Evolutionary conservation across 768 basidiomycete genomes (phyloP), one percentile per base, ranked within the genome.

Genomic region (Suillus subaureus): DNA sequence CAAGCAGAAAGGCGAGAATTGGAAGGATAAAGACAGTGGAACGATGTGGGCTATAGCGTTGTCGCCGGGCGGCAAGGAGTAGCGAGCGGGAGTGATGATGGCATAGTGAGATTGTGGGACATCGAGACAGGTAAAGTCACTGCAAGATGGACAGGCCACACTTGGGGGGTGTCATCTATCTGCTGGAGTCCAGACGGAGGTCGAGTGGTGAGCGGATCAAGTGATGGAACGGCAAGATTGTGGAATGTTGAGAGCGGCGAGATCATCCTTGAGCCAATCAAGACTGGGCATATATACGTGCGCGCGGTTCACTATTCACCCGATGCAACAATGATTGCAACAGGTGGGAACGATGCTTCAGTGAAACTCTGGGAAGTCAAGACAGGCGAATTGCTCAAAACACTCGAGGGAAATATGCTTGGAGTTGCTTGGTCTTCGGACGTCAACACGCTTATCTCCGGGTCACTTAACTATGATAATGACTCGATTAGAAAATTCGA

Each of bases 291-390:
- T 13, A 13, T 4, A 2, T 3, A 7, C 21, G 31, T 55, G 33
- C 54, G 54, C 54, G 4, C 33, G 21, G 54, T 55, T n/a, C 54
- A 33, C 54, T 55, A 33, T n/a, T 33, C 54, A n/a, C 21, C 31
- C 31, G 54, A 55, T 55, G 54, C 54, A 33, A 55, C 54, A 6
- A 55, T 55, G 54, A 33, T 55, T 21, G 54, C 54, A 28, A 55
- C 54, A 12, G 54, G 54, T 12, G 54, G 54, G 21, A 18, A 13
- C 12, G 1, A 33, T 6, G 6, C 33, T 21, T 33, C 31, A n/a
- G 31, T 55, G 11, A 55, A 35, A n/a, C 31, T 55, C 31, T 55
- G 54, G 54, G 54, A 55, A 33, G 12, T 7, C 54, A 13, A 55
- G 54, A 55, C 54, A n/a, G 54, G 54, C 12, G 21, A 55, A 55